Percentiles rank a stretch among this genome's conserved stretches.
Conservation (phyloP, 2,329 filamentous ascomycete species). For the Ophiostoma perfectum region DNA sequence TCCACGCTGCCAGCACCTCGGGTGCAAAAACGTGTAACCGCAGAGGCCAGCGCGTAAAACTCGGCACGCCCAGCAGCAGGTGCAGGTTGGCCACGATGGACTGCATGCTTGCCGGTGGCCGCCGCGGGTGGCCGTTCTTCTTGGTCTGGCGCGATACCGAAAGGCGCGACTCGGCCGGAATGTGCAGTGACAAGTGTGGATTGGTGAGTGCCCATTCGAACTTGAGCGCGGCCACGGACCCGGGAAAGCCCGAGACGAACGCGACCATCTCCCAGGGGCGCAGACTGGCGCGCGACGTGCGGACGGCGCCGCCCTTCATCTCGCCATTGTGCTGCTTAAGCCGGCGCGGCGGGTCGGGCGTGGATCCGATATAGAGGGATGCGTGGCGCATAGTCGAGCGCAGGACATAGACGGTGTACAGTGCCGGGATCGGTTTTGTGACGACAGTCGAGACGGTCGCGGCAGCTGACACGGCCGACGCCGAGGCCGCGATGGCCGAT, state of each 20-base stretch:
- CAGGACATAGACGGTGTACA: constrained; percentile 91
- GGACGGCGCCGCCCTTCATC: constrained; percentile 70
- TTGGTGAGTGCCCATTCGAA: constrained; percentile 97
- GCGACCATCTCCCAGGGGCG: constrained; percentile 90
- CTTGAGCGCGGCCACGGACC: constrained; percentile 78
- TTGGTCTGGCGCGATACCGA: constrained; percentile 48
- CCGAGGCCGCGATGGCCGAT: neutral
- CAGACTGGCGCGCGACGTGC: constrained; percentile 62
- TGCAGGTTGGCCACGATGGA: constrained; percentile 76
- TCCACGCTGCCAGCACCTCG: constrained; percentile 67
- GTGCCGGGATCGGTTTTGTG: constrained; percentile 66
- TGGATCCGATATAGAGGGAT: constrained; percentile 83
- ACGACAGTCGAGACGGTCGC: constrained; percentile 35
- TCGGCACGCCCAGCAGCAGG: constrained; percentile 68
- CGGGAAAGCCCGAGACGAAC: constrained; percentile 83
- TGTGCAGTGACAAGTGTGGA: constrained; percentile 72
- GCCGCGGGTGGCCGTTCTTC: constrained; percentile 49
- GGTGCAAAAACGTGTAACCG: constrained; percentile 69
- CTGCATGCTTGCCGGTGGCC: constrained; percentile 55
- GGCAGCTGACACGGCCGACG: neutral
- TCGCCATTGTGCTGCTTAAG: constrained; percentile 89
- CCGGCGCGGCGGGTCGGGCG: constrained; percentile 77
- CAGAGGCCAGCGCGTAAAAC: constrained; percentile 79
- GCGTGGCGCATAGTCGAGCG: constrained; percentile 70
- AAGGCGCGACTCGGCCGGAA: constrained; percentile 59